These are phyloP conservation scores for Xerocomellus intermedius DNA, from an alignment of 768 basidiomycete genomes.

Conservation along the genomic window DNA sequence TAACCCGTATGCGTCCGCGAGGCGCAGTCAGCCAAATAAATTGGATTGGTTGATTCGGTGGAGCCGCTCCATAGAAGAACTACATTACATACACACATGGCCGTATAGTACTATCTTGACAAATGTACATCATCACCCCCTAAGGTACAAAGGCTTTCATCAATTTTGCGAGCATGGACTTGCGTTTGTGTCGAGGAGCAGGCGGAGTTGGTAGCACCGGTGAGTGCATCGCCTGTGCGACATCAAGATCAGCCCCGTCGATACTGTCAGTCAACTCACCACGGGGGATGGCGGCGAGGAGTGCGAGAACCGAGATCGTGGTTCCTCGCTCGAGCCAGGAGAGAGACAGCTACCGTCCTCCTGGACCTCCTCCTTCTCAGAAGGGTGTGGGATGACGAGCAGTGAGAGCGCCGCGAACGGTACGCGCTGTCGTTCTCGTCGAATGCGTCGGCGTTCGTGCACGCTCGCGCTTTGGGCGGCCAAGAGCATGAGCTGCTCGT, in stretches of 20 bases:
- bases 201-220: neutral
- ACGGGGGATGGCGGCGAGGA: slow-evolving; percentile 13
- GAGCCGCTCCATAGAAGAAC: too few species aligned
- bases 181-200: slow-evolving; percentile 3
- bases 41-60: too few species aligned
- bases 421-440: slow-evolving; percentile 11
- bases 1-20: neutral
- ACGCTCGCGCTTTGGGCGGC: slow-evolving; percentile 17
- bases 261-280: slow-evolving; percentile 8
- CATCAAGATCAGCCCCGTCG: neutral
- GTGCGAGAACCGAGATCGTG: slow-evolving; percentile 23
- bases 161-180: slow-evolving; percentile 14
- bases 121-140: neutral
- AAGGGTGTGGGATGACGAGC: slow-evolving; percentile 5
- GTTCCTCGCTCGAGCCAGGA: slow-evolving; percentile 13
- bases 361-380: neutral
- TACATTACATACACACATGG: neutral
- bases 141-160: slow-evolving; percentile 4
- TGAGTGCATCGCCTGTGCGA: neutral
- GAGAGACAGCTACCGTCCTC: neutral
- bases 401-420: neutral
- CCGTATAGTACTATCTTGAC: neutral
- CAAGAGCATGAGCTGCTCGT: slow-evolving; percentile 16
- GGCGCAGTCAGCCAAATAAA: too few species aligned
- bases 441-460: slow-evolving; percentile 16